phyloP scores from a whole-genome alignment of 1,284 basidiomycete genomes.

The Pascua sp. region DNA sequence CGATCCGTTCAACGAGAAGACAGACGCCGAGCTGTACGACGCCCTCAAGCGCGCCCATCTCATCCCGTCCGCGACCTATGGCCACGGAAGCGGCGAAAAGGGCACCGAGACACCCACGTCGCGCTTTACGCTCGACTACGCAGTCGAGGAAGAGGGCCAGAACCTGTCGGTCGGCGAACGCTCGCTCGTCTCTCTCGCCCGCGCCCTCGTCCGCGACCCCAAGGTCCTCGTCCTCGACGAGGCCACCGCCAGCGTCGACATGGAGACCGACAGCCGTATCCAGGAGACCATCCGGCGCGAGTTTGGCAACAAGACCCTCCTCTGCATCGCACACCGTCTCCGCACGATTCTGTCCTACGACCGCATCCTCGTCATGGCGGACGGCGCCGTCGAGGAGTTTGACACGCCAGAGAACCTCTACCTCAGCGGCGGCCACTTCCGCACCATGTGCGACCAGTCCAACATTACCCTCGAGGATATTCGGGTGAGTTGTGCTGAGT shows the following conservation, averaged over 20 bases:
- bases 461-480: conserved; percentile 67
- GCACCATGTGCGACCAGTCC: conserved; percentile 69
- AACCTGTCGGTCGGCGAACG: conserved; percentile 70
- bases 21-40: conserved; percentile 75
- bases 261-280: conserved; percentile 68
- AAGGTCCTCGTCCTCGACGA: conserved; percentile 64
- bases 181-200: conserved; percentile 65
- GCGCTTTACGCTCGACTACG: conserved; percentile 72
- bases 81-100: conserved; percentile 8
- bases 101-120: conserved; percentile 39
- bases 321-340: conserved; percentile 66
- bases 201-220: conserved; percentile 57
- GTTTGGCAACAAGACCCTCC: conserved; percentile 61
- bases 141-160: conserved; percentile 77
- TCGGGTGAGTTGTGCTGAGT: neutral
- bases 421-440: conserved; percentile 68
- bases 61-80: conserved; percentile 46
- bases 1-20: conserved; percentile 69
- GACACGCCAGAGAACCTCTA: conserved; percentile 74
- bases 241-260: conserved; percentile 53
- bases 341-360: conserved; percentile 78
- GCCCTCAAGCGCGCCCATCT: conserved; percentile 75
- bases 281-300: conserved; percentile 66
- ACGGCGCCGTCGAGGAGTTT: conserved; percentile 66
- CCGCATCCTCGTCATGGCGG: conserved; percentile 65